Percentiles rank a stretch among this genome's conserved stretches.
Conservation (phyloP, 2,329 filamentous ascomycete species). For the Anisogramma anomala region DNA sequence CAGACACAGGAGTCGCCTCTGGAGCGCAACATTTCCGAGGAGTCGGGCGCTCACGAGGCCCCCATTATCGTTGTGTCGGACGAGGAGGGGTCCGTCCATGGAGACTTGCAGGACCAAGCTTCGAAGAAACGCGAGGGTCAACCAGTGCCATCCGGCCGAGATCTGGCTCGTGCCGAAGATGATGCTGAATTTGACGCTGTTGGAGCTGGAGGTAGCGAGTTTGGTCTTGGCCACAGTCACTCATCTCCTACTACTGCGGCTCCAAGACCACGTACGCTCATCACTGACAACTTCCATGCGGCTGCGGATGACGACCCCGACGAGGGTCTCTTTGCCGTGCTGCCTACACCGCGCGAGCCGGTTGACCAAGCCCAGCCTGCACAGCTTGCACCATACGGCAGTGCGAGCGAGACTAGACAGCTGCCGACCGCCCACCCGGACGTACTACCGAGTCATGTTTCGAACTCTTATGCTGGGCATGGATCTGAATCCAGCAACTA, state of each 20-base stretch:
- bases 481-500: too few species aligned
- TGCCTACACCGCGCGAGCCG: conserved; percentile 7
- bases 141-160: neutral
- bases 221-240: neutral
- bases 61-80: neutral
- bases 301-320: conserved; percentile 4
- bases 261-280: neutral
- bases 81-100: too few species aligned
- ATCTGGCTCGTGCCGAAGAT: neutral
- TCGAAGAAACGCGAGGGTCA: neutral
- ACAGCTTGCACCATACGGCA: too few species aligned
- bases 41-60: neutral
- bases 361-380: neutral
- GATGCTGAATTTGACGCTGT: neutral
- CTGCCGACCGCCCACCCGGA: too few species aligned
- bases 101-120: neutral
- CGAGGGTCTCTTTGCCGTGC: conserved; percentile 9
- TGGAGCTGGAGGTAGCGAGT: neutral
- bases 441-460: too few species aligned
- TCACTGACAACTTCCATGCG: neutral
- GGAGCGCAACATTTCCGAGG: neutral
- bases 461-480: too few species aligned
- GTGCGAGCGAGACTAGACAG: too few species aligned
- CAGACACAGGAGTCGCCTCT: neutral
- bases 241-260: neutral